Evolutionary conservation across 2,329 filamentous ascomycete genomes (phyloP).

Genomic region (Sporothrix brunneoviolacea): DNA sequence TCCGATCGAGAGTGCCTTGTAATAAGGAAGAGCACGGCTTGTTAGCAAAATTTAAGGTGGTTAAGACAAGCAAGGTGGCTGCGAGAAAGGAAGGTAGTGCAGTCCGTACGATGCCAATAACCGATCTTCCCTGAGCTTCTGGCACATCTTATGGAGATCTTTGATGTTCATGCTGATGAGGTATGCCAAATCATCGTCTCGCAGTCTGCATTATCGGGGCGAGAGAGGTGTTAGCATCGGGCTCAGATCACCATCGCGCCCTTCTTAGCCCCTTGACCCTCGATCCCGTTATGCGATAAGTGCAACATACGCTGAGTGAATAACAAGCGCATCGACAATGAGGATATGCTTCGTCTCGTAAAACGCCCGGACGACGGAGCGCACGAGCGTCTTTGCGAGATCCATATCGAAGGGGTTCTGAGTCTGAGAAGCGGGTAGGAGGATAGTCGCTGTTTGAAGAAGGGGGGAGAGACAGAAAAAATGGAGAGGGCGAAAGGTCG

Average conservation of each 20-base stretch:
- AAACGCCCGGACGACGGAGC: slow-evolving; percentile 79
- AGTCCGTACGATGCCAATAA: slow-evolving; percentile 65
- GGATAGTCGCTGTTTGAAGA: too few relatives aligned
- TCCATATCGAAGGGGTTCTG: slow-evolving; percentile 37
- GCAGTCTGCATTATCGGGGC: slow-evolving; percentile 35
- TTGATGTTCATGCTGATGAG: slow-evolving; percentile 87
- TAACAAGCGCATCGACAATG: slow-evolving; percentile 77
- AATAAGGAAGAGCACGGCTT: not conserved
- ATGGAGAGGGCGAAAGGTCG: not conserved
- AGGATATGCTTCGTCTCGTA: slow-evolving; percentile 80
- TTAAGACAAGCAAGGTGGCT: not conserved
- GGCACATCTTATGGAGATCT: slow-evolving; percentile 83
- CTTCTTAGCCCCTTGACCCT: too few relatives aligned
- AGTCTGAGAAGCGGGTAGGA: too few relatives aligned
- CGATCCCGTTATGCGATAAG: not conserved
- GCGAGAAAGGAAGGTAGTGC: not conserved
- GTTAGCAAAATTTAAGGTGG: slow-evolving; percentile 1
- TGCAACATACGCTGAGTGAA: slow-evolving; percentile 64
- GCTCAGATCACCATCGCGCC: slow-evolving; percentile 1
- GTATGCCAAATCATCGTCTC: slow-evolving; percentile 81
- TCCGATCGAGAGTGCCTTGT: slow-evolving; percentile 66
- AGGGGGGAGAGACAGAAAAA: not conserved
- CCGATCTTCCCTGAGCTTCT: slow-evolving; percentile 76
- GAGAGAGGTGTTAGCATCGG: slow-evolving; percentile 38
- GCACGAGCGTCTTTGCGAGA: slow-evolving; percentile 68